Conservation (phyloP, 2,329 filamentous ascomycete genomes). For the Aspergillus melleus region DNA sequence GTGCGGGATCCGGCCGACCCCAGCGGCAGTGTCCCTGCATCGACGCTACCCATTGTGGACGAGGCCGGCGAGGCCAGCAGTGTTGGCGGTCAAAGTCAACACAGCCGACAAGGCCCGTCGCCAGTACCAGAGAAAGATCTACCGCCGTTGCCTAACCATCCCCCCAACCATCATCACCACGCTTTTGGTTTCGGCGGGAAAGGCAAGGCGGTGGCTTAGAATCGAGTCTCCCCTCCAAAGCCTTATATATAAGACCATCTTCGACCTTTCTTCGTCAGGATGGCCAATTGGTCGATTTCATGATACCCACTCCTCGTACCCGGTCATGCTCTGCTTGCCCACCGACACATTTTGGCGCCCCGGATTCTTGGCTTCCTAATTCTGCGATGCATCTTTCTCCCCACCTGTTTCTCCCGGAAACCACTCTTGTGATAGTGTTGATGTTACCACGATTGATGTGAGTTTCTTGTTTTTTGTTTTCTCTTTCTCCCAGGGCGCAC, state of each 20-base stretch:
- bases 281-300: slow-evolving; percentile 15
- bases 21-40: slow-evolving; percentile 51
- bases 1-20: slow-evolving; percentile 60
- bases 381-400: slow-evolving; percentile 20
- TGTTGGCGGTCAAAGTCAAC: slow-evolving; percentile 59
- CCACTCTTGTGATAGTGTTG: slow-evolving; percentile 23
- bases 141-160: slow-evolving; percentile 25
- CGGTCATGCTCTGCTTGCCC: slow-evolving; percentile 14
- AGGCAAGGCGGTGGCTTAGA: slow-evolving; percentile 22
- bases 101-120: slow-evolving; percentile 41
- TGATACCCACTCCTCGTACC: slow-evolving; percentile 22
- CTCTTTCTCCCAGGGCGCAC: background rate
- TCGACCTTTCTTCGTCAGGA: background rate
- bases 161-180: slow-evolving; percentile 6
- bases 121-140: slow-evolving; percentile 31
- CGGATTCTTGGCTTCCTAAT: slow-evolving; percentile 13
- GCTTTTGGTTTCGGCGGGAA: slow-evolving; percentile 20
- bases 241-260: background rate
- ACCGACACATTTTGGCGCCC: slow-evolving; percentile 12
- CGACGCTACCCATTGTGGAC: slow-evolving; percentile 79
- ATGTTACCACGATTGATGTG: slow-evolving; percentile 37
- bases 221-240: slow-evolving; percentile 1
- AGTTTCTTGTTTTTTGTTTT: slow-evolving; percentile 21
- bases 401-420: slow-evolving; percentile 12
- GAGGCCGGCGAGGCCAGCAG: slow-evolving; percentile 80